phyloP scores from a whole-genome alignment of 306 rosid genomes.

The Dryas octopetala region DNA sequence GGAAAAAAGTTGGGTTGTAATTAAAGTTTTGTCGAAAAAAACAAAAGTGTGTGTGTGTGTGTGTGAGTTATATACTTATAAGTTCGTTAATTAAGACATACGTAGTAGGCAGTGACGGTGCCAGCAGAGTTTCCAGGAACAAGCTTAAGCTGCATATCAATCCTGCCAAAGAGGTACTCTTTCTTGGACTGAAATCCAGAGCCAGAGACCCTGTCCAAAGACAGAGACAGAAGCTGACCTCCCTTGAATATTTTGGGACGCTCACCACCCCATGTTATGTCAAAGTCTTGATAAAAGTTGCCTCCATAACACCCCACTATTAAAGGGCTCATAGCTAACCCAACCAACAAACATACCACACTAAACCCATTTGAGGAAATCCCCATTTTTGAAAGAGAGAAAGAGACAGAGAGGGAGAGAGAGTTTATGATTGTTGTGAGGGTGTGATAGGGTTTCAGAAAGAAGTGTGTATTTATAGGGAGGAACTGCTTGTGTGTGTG shows the following conservation, averaged over 20 bases:
- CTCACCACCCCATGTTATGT: slow-evolving; percentile 70
- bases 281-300: slow-evolving; percentile 63
- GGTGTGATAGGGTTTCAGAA: slow-evolving; percentile 30
- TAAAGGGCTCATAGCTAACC: slow-evolving; percentile 38
- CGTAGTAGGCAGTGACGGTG: slow-evolving; percentile 86
- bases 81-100: not conserved
- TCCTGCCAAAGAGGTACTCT: slow-evolving; percentile 63
- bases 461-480: slow-evolving; percentile 29
- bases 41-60: too few species aligned
- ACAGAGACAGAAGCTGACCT: slow-evolving; percentile 72
- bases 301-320: slow-evolving; percentile 34
- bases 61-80: too few species aligned
- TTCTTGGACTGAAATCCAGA: slow-evolving; percentile 82
- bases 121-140: slow-evolving; percentile 91
- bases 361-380: slow-evolving; percentile 12
- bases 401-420: not conserved
- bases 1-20: too few species aligned
- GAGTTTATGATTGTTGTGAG: slow-evolving; percentile 22
- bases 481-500: not conserved
- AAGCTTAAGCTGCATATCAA: slow-evolving; percentile 91
- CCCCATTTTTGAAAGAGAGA: slow-evolving; percentile 36
- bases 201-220: slow-evolving; percentile 70
- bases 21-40: too few species aligned
- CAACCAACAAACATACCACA: slow-evolving; percentile 19
- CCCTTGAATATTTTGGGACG: slow-evolving; percentile 64